Evolutionary conservation across 2,329 filamentous ascomycete genomes (phyloP).

Genomic region (Zymoseptoria tritici): DNA sequence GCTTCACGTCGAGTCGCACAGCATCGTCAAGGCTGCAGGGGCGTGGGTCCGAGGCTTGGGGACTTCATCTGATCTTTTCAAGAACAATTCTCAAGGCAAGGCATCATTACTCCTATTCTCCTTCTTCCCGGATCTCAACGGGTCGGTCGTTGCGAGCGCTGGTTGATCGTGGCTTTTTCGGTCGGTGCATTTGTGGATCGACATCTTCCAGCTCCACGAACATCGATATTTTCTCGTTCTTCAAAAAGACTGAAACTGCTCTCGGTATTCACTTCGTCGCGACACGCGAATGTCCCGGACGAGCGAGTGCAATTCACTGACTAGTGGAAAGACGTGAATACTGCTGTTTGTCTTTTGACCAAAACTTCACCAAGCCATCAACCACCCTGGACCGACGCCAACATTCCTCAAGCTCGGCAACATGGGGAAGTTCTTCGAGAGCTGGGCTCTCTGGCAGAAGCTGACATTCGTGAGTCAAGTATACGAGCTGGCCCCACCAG

Average conservation of each 20-base stretch:
- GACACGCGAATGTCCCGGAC: too few species aligned
- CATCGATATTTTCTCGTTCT: too few species aligned
- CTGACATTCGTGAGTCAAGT: constrained; percentile 68
- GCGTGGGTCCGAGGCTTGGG: background rate
- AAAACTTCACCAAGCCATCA: background rate
- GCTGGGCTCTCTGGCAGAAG: constrained; percentile 79
- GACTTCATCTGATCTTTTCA: background rate
- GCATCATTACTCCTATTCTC: background rate
- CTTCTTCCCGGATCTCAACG: background rate
- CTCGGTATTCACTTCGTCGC: too few species aligned
- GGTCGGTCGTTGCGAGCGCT: background rate
- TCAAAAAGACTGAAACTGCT: too few species aligned
- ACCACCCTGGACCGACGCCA: background rate
- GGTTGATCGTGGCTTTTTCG: background rate
- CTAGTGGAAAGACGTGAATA: too few species aligned
- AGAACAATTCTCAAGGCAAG: background rate
- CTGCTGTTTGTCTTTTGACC: too few species aligned
- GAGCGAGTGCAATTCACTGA: too few species aligned
- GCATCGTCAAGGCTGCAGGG: background rate
- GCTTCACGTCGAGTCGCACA: background rate
- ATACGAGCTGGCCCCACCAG: background rate
- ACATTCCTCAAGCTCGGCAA: background rate
- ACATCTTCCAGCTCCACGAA: too few species aligned
- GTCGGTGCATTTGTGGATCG: background rate
- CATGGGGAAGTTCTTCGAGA: constrained; percentile 33